Evolutionary conservation across 306 rosid genomes (phyloP), one percentile per base, ranked within the genome.

Genomic region (Cucurbita moschata): DNA sequence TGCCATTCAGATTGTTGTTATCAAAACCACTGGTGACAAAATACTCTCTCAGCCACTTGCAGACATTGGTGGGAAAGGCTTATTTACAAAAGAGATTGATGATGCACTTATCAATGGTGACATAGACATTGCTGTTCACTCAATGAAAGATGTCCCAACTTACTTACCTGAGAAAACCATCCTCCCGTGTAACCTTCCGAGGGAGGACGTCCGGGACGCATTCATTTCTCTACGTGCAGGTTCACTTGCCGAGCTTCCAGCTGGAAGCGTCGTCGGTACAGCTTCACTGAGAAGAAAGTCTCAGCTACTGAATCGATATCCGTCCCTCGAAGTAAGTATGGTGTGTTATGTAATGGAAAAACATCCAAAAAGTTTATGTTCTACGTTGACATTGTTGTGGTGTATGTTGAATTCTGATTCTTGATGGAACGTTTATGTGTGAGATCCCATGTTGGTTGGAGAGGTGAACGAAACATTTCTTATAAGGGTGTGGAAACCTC

Each of bases 101-200:
- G 96, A 90, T 77, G 98, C 98, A 10, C 96, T 90, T 46, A 71
- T 92, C 57, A 90, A 83, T 7, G 75, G 91, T 13, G 93, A 87
- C 5, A 77, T 92, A 42, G 96, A 92, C 81, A 90, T 92, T 71
- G 96, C 96, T 15, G 96, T 90, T 47, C 98, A 92, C 73, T 92
- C 96, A 1, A 92, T 92, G 98, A 92, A 92, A 75, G 98, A 92
- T 37, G 98, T 92, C 16, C 98, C 98, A 1, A 92, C 98, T 5
- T 86, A 85, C 76, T 79, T 92, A 61, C 96, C 98, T 0, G 88
- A 89, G 21, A 73, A 84, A 79, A 92, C 91, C 10, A 84, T 90
- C 77, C 76, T 90, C n/a, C 98, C 98, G 0, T 92, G 98, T 77
- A 92, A 92, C 67, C 96, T 92, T 79, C 91, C 67, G 0, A 92